Percentiles rank a stretch among this genome's conserved stretches.
These are phyloP conservation scores for Tuber borchii DNA, from an alignment of 495 filamentous ascomycete genomes.

Conservation along the genomic window DNA sequence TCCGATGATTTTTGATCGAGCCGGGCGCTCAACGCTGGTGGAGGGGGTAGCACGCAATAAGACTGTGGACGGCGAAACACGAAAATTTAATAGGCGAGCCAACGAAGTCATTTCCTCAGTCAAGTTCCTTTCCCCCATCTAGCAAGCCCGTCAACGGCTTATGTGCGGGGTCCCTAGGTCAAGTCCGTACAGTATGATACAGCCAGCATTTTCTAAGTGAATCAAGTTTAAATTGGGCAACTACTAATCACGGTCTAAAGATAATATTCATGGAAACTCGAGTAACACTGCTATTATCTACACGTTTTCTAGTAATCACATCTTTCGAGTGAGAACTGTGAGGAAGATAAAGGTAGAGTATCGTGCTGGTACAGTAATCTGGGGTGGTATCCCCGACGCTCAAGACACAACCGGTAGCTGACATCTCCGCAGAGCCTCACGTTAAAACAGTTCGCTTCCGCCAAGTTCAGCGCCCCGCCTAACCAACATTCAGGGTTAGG, in stretches of 20 bases:
- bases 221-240: neutral
- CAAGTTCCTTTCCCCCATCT: neutral
- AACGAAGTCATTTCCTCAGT: neutral
- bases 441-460: neutral
- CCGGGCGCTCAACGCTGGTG: too few relatives aligned
- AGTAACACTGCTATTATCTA: neutral
- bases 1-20: too few relatives aligned
- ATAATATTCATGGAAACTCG: neutral
- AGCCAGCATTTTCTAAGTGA: neutral
- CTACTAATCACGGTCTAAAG: neutral
- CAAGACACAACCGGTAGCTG: neutral
- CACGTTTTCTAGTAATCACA: neutral
- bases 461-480: neutral
- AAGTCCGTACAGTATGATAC: too few relatives aligned
- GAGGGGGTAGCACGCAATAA: too few relatives aligned
- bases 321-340: neutral
- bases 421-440: conserved; percentile 1
- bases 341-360: too few relatives aligned
- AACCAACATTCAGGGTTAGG: neutral
- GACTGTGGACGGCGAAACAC: too few relatives aligned
- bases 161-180: too few relatives aligned
- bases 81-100: too few relatives aligned
- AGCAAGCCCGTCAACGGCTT: neutral
- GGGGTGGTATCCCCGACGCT: neutral
- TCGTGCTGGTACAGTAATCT: neutral